Percentiles rank a stretch among this genome's conserved stretches.
Conservation (phyloP, 139 green algal genomes). For the Ettlia oleoabundans region DNA sequence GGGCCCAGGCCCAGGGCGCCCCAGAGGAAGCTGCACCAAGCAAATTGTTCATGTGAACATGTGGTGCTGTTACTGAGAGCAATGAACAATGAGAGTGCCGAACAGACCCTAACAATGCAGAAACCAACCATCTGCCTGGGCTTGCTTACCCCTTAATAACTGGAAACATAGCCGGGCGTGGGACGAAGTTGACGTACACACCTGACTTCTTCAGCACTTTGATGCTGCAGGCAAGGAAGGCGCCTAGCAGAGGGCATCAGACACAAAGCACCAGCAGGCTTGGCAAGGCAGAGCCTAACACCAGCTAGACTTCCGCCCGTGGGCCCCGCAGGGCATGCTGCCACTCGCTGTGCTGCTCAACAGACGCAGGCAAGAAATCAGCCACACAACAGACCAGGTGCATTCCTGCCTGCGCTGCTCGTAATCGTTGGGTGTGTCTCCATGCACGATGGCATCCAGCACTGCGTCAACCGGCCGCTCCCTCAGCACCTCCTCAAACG, state of each 20-base stretch:
- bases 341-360: too few species aligned
- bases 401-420: constrained; percentile 23
- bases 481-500: background rate
- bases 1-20: constrained; percentile 14
- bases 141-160: background rate
- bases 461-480: background rate
- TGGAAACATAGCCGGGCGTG: background rate
- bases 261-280: background rate
- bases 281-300: too few species aligned
- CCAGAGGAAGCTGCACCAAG: background rate
- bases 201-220: background rate
- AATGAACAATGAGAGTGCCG: too few species aligned
- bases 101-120: too few species aligned
- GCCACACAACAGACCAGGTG: too few species aligned
- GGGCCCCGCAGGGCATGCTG: too few species aligned
- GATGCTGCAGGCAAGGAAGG: background rate
- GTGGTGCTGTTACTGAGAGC: too few species aligned
- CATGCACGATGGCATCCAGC: constrained; percentile 9
- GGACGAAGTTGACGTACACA: constrained; percentile 7
- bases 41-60: too few species aligned
- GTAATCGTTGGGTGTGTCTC: background rate
- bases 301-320: too few species aligned
- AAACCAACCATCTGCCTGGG: too few species aligned
- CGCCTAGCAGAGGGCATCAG: background rate
- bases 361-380: too few species aligned